Base-by-base conservation (phyloP, 2,329 filamentous ascomycete genomes). In the Aspergillus oerlinghausenensis region DNA sequence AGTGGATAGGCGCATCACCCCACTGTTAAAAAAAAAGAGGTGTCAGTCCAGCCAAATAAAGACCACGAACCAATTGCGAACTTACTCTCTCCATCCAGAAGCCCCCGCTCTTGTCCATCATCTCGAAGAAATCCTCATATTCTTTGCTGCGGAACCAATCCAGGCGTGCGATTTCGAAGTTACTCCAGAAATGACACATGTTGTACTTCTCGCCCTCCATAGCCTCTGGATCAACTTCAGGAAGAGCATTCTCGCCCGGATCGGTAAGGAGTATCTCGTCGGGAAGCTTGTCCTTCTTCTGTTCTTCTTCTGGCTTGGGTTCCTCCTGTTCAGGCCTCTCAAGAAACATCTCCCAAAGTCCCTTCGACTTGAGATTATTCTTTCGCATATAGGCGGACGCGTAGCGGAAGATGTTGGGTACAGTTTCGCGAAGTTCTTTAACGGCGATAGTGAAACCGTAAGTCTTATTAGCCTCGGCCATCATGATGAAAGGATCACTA, bases 101-200 rank as follows among this genome's bases (percentile, higher is more conserved):
- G 50, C 94, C 94, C 63, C 94, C 94, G 72, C 92, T 97, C 61
- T 88, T 87, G 73, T 99, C 94, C 93, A 99, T 97, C 88, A 96
- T 95, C 69, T 97, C 82, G 75, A 99, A 99, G 75, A 99, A 99
- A 64, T 97, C 94, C 67, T 96, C 89, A 73, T 99, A 99, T 70
- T 92, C 89, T 77, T 96, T 93, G 80, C 92, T 97, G 66, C 94
- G 86, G 84, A 97, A 97, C 86, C 92, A 99, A 77, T 90, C 88
- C 59, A 99, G 83, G 58, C 87, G 86, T 14, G 94, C 94, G 77
- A 99, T 99, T 76, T 99, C 94, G 65, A 99, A 99, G 75, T 99
- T 99, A 74, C 92, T 96, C 94, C 94, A 99, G 80, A 97, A 99
- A 80, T 99, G 94, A 74, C 94, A 99, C 94, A 99, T 99, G 79